Evolutionary conservation across 2,329 filamentous ascomycete genomes (phyloP).

Genomic region (Xylaria sp.): DNA sequence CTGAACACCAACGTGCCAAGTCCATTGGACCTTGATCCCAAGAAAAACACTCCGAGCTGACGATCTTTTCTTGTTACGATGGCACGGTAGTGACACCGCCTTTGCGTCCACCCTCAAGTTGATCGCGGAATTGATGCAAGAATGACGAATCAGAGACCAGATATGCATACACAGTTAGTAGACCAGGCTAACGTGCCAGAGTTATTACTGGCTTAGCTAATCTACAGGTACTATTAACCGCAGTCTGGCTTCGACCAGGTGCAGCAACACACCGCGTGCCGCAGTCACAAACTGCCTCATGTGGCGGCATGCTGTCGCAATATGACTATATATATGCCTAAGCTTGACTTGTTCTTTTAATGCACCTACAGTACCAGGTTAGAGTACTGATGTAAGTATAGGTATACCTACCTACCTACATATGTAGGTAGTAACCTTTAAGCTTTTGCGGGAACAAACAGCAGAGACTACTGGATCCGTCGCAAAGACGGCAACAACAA

Average conservation of each 20-base stretch:
- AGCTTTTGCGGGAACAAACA: background rate
- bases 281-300: no score
- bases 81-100: slow-evolving; percentile 26
- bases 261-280: no score
- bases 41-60: background rate
- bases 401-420: no score
- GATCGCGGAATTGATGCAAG: slow-evolving; percentile 23
- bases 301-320: no score
- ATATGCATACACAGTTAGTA: no score
- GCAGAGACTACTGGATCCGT: background rate
- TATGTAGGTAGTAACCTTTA: no score
- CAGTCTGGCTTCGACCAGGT: slow-evolving; percentile 4
- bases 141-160: slow-evolving; percentile 26
- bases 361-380: no score
- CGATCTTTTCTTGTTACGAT: slow-evolving; percentile 21
- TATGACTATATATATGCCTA: no score
- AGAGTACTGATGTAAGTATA: no score
- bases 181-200: slow-evolving; percentile 7
- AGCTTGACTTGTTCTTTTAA: no score
- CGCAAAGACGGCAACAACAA: background rate
- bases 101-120: slow-evolving; percentile 6
- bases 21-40: slow-evolving; percentile 16
- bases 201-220: background rate
- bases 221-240: no score
- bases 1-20: slow-evolving; percentile 9